phyloP scores from a whole-genome alignment of 208 protist genomes.

The Naegleria gruberi region DNA sequence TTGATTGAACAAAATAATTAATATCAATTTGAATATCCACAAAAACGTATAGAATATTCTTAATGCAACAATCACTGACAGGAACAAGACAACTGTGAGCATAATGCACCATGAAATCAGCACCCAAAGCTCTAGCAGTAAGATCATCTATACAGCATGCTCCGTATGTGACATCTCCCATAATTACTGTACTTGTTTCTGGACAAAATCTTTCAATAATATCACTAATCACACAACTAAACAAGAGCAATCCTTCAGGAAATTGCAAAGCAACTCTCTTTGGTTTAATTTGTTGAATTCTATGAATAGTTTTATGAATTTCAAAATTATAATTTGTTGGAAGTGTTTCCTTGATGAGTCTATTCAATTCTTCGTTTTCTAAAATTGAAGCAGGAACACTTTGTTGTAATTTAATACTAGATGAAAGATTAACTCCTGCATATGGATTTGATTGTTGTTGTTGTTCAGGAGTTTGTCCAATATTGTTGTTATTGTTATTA shows the following conservation, averaged over 20 bases:
- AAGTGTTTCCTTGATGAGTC: slow-evolving; percentile 41
- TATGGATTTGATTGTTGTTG: neutral
- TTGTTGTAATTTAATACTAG: slow-evolving; percentile 8
- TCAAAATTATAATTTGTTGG: slow-evolving; percentile 97
- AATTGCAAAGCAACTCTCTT: slow-evolving; percentile 93
- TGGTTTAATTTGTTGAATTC: slow-evolving; percentile 70
- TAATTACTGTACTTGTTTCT: slow-evolving; percentile 74
- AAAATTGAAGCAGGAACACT: neutral
- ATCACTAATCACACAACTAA: slow-evolving; percentile 88
- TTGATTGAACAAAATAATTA: slow-evolving; percentile 87
- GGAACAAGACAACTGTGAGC: slow-evolving; percentile 92
- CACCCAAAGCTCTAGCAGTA: slow-evolving; percentile 81
- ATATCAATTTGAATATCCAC: slow-evolving; percentile 97
- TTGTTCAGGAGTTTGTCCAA: no score
- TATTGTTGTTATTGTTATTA: no score
- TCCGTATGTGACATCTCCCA: slow-evolving; percentile 98
- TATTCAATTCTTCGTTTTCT: slow-evolving; percentile 27
- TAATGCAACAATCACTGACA: slow-evolving; percentile 51
- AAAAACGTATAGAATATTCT: slow-evolving; percentile 97
- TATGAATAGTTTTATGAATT: slow-evolving; percentile 93
- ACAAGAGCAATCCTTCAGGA: slow-evolving; percentile 95
- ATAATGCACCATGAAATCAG: slow-evolving; percentile 97
- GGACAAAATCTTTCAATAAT: slow-evolving; percentile 76
- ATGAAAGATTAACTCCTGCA: neutral
- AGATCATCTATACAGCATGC: slow-evolving; percentile 98